Evolutionary conservation across 2,329 filamentous ascomycete species (phyloP).

Genomic region (Ophiostoma australiae): DNA sequence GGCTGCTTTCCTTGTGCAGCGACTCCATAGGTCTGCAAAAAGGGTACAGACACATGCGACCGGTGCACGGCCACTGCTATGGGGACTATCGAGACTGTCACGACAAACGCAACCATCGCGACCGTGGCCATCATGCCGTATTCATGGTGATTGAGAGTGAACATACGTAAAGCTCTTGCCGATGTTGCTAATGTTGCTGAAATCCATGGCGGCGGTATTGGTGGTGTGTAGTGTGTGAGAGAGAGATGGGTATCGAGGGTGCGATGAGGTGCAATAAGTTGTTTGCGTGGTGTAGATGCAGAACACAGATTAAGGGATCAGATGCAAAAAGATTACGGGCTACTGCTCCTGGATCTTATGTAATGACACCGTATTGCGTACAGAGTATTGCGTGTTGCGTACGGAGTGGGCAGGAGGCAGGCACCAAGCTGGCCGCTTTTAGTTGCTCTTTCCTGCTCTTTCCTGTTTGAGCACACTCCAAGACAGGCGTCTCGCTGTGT

Average conservation of each 20-base stretch:
- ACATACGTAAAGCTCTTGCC: slow-evolving; percentile 53
- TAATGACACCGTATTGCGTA: slow-evolving; percentile 12
- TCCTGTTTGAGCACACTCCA: not conserved
- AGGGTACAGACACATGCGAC: not conserved
- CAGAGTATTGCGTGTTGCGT: not conserved
- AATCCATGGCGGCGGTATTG: slow-evolving; percentile 45
- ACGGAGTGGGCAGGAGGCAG: not conserved
- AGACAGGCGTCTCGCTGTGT: slow-evolving; percentile 5
- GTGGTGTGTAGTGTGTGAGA: not conserved
- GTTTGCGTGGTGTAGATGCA: slow-evolving; percentile 4
- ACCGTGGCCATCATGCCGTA: not conserved
- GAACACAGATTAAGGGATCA: not conserved
- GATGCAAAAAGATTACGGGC: slow-evolving; percentile 8
- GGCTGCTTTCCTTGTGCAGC: not conserved
- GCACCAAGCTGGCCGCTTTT: not conserved
- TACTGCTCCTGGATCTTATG: slow-evolving; percentile 2
- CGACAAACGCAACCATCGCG: not conserved
- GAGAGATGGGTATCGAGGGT: not conserved
- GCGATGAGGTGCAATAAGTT: not conserved
- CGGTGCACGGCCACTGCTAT: not conserved
- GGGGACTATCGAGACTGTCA: not conserved
- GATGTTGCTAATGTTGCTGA: slow-evolving; percentile 56
- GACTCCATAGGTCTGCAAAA: not conserved
- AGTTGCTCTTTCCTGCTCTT: not conserved
- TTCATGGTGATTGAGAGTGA: slow-evolving; percentile 14